Base-by-base conservation (phyloP, 768 basidiomycete genomes). In the Kwoniella sp. region DNA sequence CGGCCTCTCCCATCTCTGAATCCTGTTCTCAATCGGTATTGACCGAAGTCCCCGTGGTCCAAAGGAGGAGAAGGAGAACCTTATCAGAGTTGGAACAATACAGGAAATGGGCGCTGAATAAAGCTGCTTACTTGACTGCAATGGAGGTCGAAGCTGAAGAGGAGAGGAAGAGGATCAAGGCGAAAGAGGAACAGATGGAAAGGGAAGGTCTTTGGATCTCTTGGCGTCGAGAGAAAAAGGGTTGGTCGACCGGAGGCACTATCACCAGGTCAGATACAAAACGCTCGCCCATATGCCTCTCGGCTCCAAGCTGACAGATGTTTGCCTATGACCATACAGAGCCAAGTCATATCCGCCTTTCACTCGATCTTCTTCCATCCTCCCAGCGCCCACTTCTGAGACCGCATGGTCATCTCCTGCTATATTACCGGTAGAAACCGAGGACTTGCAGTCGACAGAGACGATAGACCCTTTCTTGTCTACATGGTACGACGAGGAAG, bases 91-190 rank as follows among this genome's bases (percentile, higher is more conserved):
- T 57, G 40, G 62, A 64, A 24, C 62, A 50, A 21, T 64, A 64
- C 22, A 19, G 62, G 6, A 64, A 64, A 36, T 58, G 46, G 24
- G 62, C 62, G 5, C 40, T 64, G 55, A 57, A 44, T 27, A 57
- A 58, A 27, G 24, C 48, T 12, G 62, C 62, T 1, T 40, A n/a
- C 15, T 17, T 40, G 5, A 26, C 37, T 7, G 19, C 13, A 8
- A 48, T 40, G 21, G 36, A 52, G 19, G 24, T 51, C 1, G 55
- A 55, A 22, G 50, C 44, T 6, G 48, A 29, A 2, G 62, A 57
- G 26, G 53, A 58, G 21, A 17, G n/a, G 26, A 36, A 36, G 37
- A 56, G 40, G 19, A 33, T 29, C 29, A 52, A 22, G 27, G 55
- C 57, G 25, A 25, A 29, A 26, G 27, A 49, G 30, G 25, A 25